Base-by-base conservation (phyloP, 2,329 filamentous ascomycete genomes). In the Cordyceps tenuipes region DNA sequence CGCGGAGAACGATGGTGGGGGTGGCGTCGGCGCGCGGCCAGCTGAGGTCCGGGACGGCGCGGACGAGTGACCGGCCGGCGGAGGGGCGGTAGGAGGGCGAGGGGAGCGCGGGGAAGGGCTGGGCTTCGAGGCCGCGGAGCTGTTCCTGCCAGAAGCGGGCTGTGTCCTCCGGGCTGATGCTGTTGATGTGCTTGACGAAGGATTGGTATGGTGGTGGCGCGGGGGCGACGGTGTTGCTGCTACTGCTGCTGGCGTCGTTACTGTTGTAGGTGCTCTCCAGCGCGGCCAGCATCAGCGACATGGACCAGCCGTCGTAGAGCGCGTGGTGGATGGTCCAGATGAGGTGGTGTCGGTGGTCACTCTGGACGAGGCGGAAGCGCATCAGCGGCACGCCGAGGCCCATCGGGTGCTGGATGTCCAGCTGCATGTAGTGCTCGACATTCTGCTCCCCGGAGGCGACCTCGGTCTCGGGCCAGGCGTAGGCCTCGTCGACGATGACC, bases 301-400 rank as follows among this genome's bases (percentile, higher is more conserved):
- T 74, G 0, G 74, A 77, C 77, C 78, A 81, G n/a, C 79, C 79
- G 58, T 82, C 80, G 59, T 82, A 82, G 0, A 81, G 66, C 9
- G 75, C 75, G 62, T 82, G 79, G 47, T 68, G 67, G 15, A 66
- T 62, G 9, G 60, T 62, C 64, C 60, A 67, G 21, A 65, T 31
- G 19, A 67, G 60, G 5, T 23, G 55, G 5, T 44, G 56, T 2
- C 54, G 23, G 1, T 59, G 53, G 15, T 44, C 51, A 0, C n/a
- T 5, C 5, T 29, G 23, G 5, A 65, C 44, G 5, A 65, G 53
- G 5, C 49, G 55, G 44, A 61, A 63, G 15, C 62, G 50, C 6
- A 55, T 61, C 2, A 67, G 59, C 15, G 61, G 60, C 2, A 51
- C 59, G 1, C 65, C 65, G 4, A 66, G 54, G 21, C 60, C 63